Conservation (phyloP, 306 rosid genomes). For the Cucumis melo region DNA sequence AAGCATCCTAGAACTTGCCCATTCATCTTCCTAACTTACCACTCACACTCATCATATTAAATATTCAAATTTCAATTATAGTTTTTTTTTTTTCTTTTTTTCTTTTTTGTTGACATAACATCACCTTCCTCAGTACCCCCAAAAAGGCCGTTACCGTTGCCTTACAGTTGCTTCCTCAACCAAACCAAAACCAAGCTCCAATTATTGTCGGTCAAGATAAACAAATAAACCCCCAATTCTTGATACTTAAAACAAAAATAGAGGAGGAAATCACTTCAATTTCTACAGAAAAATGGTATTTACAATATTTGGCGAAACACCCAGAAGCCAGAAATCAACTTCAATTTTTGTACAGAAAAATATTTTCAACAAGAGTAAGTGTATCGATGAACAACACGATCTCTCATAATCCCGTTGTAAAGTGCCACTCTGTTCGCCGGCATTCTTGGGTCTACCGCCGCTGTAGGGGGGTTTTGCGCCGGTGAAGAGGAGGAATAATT, state of each 20-base stretch:
- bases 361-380: constrained; percentile 20
- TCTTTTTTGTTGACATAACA: background rate
- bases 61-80: background rate
- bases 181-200: background rate
- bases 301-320: background rate
- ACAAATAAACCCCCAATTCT: background rate
- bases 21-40: background rate
- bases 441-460: constrained; percentile 32
- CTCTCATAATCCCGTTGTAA: constrained; percentile 77
- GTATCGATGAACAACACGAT: constrained; percentile 54
- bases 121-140: background rate
- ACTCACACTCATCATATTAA: background rate
- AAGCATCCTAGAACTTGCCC: background rate
- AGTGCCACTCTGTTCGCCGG: constrained; percentile 78
- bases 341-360: constrained; percentile 4
- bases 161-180: background rate
- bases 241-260: too few species aligned
- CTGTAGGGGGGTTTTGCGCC: background rate
- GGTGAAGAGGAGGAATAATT: background rate
- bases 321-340: background rate
- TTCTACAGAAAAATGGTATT: background rate
- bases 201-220: background rate
- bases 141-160: constrained; percentile 8
- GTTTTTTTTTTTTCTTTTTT: too few species aligned
- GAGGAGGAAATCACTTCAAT: background rate